phyloP scores from a whole-genome alignment of 306 rosid species.

The Benincasa hispida region DNA sequence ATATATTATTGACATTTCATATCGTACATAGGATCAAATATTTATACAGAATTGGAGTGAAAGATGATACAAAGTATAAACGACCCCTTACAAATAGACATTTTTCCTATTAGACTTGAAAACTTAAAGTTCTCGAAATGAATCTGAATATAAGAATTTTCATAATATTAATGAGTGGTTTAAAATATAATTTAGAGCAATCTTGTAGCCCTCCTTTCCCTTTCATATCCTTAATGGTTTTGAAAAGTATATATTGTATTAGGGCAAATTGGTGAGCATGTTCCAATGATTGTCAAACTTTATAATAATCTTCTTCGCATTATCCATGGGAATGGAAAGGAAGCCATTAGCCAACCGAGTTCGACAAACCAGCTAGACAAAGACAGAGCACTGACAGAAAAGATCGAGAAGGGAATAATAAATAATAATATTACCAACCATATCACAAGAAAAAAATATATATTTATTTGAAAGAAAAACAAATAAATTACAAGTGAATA shows the following conservation, averaged over 20 bases:
- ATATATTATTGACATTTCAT: too few species aligned
- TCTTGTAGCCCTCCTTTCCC: neutral
- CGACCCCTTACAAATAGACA: too few species aligned
- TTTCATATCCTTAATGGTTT: neutral
- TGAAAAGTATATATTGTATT: neutral
- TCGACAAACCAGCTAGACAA: conserved; percentile 2
- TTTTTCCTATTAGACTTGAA: too few species aligned
- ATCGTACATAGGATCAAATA: too few species aligned
- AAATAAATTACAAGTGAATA: too few species aligned
- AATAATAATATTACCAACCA: neutral
- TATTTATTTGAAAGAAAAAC: too few species aligned
- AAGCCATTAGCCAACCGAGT: neutral
- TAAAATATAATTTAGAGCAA: neutral
- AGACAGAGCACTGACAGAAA: neutral
- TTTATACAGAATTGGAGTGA: too few species aligned
- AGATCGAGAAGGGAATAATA: neutral
- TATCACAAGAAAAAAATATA: neutral
- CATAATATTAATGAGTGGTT: too few species aligned
- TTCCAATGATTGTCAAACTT: neutral
- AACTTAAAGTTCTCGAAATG: too few species aligned
- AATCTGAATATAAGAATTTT: too few species aligned
- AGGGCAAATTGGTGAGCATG: neutral
- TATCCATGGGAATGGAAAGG: neutral
- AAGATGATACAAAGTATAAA: too few species aligned
- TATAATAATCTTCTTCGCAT: neutral